phyloP scores from a whole-genome alignment of 2,329 filamentous ascomycete genomes.

The Alternaria sp. region DNA sequence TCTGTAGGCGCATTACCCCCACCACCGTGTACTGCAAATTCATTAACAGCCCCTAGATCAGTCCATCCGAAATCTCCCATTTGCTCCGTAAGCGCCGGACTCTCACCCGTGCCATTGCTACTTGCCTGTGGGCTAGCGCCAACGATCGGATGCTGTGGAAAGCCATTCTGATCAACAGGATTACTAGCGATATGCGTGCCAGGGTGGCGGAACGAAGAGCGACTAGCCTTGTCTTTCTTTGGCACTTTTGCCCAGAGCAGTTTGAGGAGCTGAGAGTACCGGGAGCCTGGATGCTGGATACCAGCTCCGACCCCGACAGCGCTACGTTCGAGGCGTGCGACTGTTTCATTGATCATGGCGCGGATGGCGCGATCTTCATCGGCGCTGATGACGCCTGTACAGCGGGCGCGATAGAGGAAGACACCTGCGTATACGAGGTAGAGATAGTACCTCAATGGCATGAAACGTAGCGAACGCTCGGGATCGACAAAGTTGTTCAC shows the following conservation, averaged over 20 bases:
- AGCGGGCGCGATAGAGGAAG: conserved; percentile 59
- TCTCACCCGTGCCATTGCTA: conserved; percentile 49
- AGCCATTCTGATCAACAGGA: conserved; percentile 37
- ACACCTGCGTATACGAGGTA: conserved; percentile 61
- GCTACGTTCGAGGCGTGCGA: conserved; percentile 55
- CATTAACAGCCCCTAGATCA: conserved; percentile 58
- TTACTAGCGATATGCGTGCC: conserved; percentile 42
- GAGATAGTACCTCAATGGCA: conserved; percentile 60
- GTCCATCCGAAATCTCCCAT: conserved; percentile 62
- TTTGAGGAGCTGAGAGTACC: conserved; percentile 58
- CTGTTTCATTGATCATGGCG: conserved; percentile 58
- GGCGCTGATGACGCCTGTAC: conserved; percentile 57
- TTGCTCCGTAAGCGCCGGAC: conserved; percentile 55
- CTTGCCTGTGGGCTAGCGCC: conserved; percentile 48
- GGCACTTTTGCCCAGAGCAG: conserved; percentile 60
- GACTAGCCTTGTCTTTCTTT: conserved; percentile 40
- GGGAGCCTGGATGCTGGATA: conserved; percentile 57
- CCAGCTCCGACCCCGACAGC: conserved; percentile 49
- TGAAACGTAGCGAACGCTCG: conserved; percentile 57
- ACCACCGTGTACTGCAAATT: conserved; percentile 58
- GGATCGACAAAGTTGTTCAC: conserved; percentile 61
- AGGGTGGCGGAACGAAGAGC: conserved; percentile 42
- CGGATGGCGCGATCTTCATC: conserved; percentile 59
- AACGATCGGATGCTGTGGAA: conserved; percentile 28
- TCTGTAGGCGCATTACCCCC: conserved; percentile 35